phyloP scores from a whole-genome alignment of 169 alveolate genomes.

The Plasmodium coatneyi region DNA sequence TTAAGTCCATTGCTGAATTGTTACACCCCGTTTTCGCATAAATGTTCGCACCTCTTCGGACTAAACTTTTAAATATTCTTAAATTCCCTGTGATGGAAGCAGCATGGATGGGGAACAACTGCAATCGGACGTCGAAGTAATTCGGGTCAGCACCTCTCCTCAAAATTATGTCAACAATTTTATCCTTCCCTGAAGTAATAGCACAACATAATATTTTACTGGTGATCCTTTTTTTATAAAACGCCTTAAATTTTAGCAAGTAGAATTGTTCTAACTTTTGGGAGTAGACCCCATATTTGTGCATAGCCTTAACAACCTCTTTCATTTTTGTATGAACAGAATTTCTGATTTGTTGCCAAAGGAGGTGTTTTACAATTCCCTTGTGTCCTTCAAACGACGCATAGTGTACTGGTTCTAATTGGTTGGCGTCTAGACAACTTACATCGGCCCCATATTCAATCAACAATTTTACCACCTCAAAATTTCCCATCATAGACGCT shows the following conservation, averaged over 20 bases:
- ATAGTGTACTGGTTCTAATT: slow-evolving; percentile 51
- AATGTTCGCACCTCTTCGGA: slow-evolving; percentile 51
- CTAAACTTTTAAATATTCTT: slow-evolving; percentile 25
- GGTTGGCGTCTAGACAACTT: slow-evolving; percentile 26
- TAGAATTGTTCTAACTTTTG: slow-evolving; percentile 32
- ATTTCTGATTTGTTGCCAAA: slow-evolving; percentile 44
- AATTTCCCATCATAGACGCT: slow-evolving; percentile 81
- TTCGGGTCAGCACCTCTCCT: slow-evolving; percentile 66
- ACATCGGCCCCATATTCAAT: slow-evolving; percentile 74
- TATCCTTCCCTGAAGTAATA: slow-evolving; percentile 40
- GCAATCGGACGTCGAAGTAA: slow-evolving; percentile 61
- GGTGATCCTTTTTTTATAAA: slow-evolving; percentile 43
- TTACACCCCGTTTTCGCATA: slow-evolving; percentile 26
- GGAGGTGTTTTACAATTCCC: slow-evolving; percentile 53
- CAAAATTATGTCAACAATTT: slow-evolving; percentile 30
- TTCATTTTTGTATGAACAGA: slow-evolving; percentile 22
- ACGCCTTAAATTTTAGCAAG: slow-evolving; percentile 24
- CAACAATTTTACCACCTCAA: slow-evolving; percentile 75
- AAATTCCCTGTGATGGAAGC: slow-evolving; percentile 64
- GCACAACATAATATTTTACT: slow-evolving; percentile 65
- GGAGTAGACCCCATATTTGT: slow-evolving; percentile 45
- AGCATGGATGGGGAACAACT: slow-evolving; percentile 70
- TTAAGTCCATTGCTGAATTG: slow-evolving; percentile 25
- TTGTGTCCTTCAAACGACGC: slow-evolving; percentile 75
- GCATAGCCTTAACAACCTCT: slow-evolving; percentile 12